Evolutionary conservation across 257 asterid species (phyloP).

Genomic region (Apocynum venetum): DNA sequence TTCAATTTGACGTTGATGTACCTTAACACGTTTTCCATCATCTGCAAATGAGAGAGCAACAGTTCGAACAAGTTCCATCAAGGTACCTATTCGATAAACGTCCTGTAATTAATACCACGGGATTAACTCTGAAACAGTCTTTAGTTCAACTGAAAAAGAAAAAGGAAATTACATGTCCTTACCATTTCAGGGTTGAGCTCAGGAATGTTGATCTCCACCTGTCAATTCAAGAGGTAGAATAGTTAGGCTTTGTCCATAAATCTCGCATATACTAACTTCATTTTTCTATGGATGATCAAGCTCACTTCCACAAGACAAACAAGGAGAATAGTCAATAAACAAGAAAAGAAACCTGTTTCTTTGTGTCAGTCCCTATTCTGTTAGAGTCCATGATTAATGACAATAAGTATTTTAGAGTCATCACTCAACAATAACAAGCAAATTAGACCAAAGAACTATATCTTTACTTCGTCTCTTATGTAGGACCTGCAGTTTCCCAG

Average conservation of each 20-base stretch:
- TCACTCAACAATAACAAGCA: not conserved
- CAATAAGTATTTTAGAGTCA: not conserved
- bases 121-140: conserved; percentile 26
- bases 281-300: not conserved
- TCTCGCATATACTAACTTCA: not conserved
- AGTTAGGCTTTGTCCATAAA: conserved; percentile 1
- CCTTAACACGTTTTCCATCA: conserved; percentile 95
- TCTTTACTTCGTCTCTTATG: not conserved
- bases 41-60: conserved; percentile 93
- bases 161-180: conserved; percentile 12
- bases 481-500: not conserved
- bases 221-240: conserved; percentile 20
- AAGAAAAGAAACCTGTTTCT: not conserved
- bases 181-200: conserved; percentile 99
- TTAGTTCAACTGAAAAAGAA: not conserved
- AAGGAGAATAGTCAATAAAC: not conserved
- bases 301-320: not conserved
- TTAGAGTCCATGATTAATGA: not conserved
- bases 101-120: conserved; percentile 61
- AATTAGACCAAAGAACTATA: not conserved
- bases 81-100: conserved; percentile 98
- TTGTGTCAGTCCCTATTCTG: not conserved
- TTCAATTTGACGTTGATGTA: conserved; percentile 17
- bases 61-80: conserved; percentile 84
- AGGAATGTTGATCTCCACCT: conserved; percentile 92